Percentiles rank a stretch among this genome's conserved stretches.
Evolutionary conservation across 1,284 basidiomycete genomes (phyloP).

Genomic region (Chalciporus sp.): DNA sequence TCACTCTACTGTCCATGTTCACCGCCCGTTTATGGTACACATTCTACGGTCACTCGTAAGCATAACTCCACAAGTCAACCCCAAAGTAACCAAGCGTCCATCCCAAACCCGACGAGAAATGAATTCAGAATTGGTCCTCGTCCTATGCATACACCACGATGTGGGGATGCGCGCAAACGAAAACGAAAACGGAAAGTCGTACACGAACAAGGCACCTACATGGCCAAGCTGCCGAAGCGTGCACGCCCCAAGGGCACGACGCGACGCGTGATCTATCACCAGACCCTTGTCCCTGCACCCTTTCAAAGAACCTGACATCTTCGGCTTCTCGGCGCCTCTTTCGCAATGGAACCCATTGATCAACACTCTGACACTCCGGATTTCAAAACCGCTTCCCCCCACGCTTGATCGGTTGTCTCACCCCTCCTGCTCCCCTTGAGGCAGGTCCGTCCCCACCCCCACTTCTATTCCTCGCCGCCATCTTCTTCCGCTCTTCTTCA

Average conservation of each 20-base stretch:
- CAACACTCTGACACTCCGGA: too few species aligned
- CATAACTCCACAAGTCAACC: conserved; percentile 3
- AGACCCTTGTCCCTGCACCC: conserved; percentile 14
- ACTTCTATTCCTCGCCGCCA: conserved; percentile 40
- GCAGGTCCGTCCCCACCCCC: conserved; percentile 32
- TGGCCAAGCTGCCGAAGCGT: neutral
- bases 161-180: conserved; percentile 7
- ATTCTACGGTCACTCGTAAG: conserved; percentile 15
- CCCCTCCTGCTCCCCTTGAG: conserved; percentile 42
- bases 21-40: conserved; percentile 1
- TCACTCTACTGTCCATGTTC: neutral
- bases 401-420: conserved; percentile 72
- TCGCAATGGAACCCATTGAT: too few species aligned
- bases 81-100: too few species aligned
- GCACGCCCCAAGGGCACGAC: neutral
- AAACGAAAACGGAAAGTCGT: conserved; percentile 2
- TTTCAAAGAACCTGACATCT: neutral
- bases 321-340: conserved; percentile 1
- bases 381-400: conserved; percentile 69
- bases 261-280: conserved; percentile 11
- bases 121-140: neutral
- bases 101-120: neutral
- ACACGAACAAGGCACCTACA: conserved; percentile 13
- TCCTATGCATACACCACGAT: conserved; percentile 5
- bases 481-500: conserved; percentile 49